A percentile compares a stretch with the other conserved stretches of the same genome.
Conservation (phyloP, 768 basidiomycete species). For the Russula sp. region DNA sequence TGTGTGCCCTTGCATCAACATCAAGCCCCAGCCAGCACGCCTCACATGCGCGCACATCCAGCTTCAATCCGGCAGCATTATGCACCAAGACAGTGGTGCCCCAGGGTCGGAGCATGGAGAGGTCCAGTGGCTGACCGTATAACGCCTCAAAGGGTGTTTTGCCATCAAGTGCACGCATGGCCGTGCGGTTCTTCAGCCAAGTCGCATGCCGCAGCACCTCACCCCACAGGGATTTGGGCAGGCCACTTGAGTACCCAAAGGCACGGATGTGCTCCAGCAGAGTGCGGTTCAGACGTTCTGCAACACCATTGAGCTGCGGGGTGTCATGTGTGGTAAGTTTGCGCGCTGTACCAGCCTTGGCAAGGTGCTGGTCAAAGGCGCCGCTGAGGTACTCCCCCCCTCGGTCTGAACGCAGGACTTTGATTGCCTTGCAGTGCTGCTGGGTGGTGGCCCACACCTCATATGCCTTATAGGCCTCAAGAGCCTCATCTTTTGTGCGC, state of each 20-base stretch:
- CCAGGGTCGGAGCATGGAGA: not conserved
- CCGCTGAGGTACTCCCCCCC: too few species aligned
- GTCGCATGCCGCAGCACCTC: not conserved
- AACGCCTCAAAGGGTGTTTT: not conserved
- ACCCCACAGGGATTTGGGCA: not conserved
- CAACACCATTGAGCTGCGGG: not conserved
- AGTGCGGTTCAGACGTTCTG: not conserved
- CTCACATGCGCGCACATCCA: not conserved
- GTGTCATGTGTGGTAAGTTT: not conserved
- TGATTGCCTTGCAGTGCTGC: too few species aligned
- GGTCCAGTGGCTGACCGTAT: not conserved
- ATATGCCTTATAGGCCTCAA: too few species aligned
- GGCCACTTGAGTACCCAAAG: not conserved
- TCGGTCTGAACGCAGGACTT: too few species aligned
- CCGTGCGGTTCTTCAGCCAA: not conserved
- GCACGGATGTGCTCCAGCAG: not conserved
- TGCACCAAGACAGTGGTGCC: not conserved
- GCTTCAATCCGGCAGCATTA: not conserved
- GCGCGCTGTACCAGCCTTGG: not conserved
- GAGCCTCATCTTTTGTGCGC: too few species aligned
- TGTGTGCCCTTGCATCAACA: not conserved
- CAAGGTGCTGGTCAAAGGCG: too few species aligned
- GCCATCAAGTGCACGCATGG: not conserved
- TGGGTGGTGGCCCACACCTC: too few species aligned
- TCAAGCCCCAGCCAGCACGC: not conserved